Evolutionary conservation across 2,329 filamentous ascomycete genomes (phyloP).

Genomic region (Penicillium nordicum): DNA sequence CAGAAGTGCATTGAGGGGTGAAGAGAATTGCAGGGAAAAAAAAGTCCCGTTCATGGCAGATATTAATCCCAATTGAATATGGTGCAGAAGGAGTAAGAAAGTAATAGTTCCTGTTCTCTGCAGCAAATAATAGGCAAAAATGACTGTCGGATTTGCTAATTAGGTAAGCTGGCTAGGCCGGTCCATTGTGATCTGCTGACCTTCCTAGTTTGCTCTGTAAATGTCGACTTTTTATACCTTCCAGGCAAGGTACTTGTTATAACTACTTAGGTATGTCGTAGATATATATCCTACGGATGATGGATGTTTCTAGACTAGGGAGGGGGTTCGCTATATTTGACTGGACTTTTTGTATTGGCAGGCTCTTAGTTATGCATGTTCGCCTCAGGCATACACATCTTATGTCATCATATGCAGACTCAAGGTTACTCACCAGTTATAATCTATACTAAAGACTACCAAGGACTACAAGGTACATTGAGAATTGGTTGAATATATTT

Average conservation of each 20-base stretch:
- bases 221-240: background rate
- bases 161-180: slow-evolving; percentile 6
- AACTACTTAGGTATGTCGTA: too few species aligned
- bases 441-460: background rate
- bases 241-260: background rate
- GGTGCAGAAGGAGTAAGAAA: background rate
- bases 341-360: background rate
- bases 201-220: background rate
- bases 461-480: background rate
- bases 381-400: background rate
- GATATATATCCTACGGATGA: background rate
- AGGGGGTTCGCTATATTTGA: background rate
- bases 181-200: slow-evolving; percentile 7
- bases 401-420: background rate
- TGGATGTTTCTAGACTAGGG: background rate
- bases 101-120: background rate
- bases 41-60: slow-evolving; percentile 6
- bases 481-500: background rate
- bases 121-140: slow-evolving; percentile 8
- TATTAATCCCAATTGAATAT: background rate
- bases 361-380: background rate
- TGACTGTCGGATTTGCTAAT: background rate
- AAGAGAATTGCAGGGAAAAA: background rate
- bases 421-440: background rate
- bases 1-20: slow-evolving; percentile 6